Evolutionary conservation across 805 yeast genomes (phyloP).

Genomic region (Blastobotrys attinorum): DNA sequence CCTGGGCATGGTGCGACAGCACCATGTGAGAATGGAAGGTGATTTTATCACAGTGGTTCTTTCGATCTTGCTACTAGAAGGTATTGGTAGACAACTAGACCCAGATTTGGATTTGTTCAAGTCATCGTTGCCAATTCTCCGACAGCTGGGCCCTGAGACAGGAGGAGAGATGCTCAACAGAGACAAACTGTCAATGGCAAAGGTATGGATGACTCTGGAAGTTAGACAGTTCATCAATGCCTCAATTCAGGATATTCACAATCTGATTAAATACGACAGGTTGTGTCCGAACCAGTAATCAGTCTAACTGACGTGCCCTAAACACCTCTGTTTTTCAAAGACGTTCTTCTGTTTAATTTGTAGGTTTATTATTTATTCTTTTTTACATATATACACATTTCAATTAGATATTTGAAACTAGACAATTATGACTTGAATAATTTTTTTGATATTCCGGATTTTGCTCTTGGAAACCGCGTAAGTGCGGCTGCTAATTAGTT

Average conservation of each 20-base stretch:
- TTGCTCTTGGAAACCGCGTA: too few relatives aligned
- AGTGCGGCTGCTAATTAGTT: too few relatives aligned
- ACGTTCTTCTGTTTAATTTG: too few relatives aligned
- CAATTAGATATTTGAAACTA: background rate
- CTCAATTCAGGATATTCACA: conserved; percentile 61
- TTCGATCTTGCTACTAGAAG: conserved; percentile 84
- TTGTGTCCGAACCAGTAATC: conserved; percentile 55
- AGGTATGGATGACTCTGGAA: conserved; percentile 87
- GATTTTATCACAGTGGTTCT: conserved; percentile 94
- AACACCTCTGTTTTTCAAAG: too few relatives aligned
- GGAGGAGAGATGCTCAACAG: conserved; percentile 33
- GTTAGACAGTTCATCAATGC: conserved; percentile 79
- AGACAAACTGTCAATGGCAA: conserved; percentile 69
- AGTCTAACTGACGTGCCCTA: too few relatives aligned
- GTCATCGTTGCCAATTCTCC: conserved; percentile 78
- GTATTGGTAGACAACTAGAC: conserved; percentile 89
- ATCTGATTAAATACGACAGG: conserved; percentile 54
- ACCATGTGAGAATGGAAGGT: conserved; percentile 96
- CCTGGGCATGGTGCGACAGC: conserved; percentile 82
- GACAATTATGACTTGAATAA: background rate
- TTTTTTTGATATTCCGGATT: too few relatives aligned
- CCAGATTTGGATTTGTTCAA: conserved; percentile 92
- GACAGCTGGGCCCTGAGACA: conserved; percentile 56
- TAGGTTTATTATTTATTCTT: too few relatives aligned
- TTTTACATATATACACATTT: conserved; percentile 3